phyloP scores from a whole-genome alignment of 192 early-diverging fungal species.

The Paraglomus brasilianum region DNA sequence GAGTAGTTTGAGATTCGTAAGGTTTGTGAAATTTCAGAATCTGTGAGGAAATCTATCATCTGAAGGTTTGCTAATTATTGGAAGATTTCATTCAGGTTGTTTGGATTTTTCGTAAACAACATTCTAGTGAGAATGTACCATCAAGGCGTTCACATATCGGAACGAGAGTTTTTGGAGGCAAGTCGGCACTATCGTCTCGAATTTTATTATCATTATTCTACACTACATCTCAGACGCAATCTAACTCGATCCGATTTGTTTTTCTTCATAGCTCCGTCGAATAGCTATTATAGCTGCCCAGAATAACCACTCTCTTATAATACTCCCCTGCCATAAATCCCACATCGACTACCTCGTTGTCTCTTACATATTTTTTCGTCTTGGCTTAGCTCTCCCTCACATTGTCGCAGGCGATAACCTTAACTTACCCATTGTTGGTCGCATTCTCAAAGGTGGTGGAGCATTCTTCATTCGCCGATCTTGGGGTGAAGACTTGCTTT shows the following conservation, averaged over 20 bases:
- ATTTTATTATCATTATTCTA: not conserved
- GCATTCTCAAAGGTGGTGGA: slow-evolving; percentile 60
- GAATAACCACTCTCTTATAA: slow-evolving; percentile 70
- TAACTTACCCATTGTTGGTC: slow-evolving; percentile 74
- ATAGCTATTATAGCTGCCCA: slow-evolving; percentile 56
- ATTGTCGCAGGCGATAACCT: slow-evolving; percentile 87
- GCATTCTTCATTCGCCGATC: slow-evolving; percentile 79
- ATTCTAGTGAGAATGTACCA: slow-evolving; percentile 79
- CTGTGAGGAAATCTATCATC: not conserved
- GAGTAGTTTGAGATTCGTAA: slow-evolving; percentile 59
- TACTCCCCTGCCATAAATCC: slow-evolving; percentile 83
- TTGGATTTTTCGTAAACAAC: slow-evolving; percentile 72
- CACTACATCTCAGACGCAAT: not conserved
- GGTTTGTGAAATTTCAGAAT: slow-evolving; percentile 42
- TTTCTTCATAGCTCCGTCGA: slow-evolving; percentile 44
- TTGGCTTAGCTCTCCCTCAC: slow-evolving; percentile 75
- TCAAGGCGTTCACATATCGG: slow-evolving; percentile 81
- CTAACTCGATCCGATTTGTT: not conserved
- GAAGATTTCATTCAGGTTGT: slow-evolving; percentile 46
- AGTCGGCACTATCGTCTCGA: slow-evolving; percentile 4
- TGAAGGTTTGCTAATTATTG: not conserved
- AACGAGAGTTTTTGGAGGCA: slow-evolving; percentile 72
- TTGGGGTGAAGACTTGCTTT: slow-evolving; percentile 77
- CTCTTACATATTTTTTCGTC: slow-evolving; percentile 75
- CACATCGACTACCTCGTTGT: slow-evolving; percentile 86